Evolutionary conservation across 805 yeast genomes (phyloP).

Genomic region (Yamadazyma insecticola): DNA sequence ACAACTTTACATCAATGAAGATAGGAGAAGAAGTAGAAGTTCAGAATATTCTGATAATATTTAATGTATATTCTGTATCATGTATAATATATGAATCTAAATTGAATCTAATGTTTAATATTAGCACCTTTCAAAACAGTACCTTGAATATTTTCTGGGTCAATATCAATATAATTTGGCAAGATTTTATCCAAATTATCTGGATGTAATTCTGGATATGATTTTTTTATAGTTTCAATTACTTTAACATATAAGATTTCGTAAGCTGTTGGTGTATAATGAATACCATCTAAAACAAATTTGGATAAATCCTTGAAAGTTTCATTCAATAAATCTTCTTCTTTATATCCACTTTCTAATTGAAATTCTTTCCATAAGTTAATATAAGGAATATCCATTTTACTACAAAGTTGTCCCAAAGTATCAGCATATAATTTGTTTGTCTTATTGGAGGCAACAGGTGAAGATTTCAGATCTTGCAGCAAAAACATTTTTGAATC

Average conservation of each 20-base stretch:
- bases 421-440: constrained; percentile 50
- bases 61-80: too few relatives aligned
- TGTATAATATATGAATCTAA: background rate
- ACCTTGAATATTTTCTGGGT: constrained; percentile 3
- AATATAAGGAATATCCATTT: constrained; percentile 51
- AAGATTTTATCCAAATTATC: constrained; percentile 2
- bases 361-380: constrained; percentile 47
- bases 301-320: constrained; percentile 9
- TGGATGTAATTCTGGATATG: constrained; percentile 19
- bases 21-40: constrained; percentile 5
- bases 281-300: constrained; percentile 50
- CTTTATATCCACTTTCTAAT: constrained; percentile 25
- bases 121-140: too few relatives aligned
- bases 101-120: background rate
- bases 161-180: constrained; percentile 4
- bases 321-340: constrained; percentile 40
- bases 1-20: constrained; percentile 12
- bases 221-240: constrained; percentile 27
- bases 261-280: constrained; percentile 54
- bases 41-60: constrained; percentile 18
- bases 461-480: constrained; percentile 12
- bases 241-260: constrained; percentile 43
- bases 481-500: constrained; percentile 24
- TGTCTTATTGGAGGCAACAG: constrained; percentile 34
- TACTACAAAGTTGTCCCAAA: constrained; percentile 40